Evolutionary conservation across 2,329 filamentous ascomycete species (phyloP), one percentile per base, ranked within the genome.

Genomic region (Cladosporium sp.): DNA sequence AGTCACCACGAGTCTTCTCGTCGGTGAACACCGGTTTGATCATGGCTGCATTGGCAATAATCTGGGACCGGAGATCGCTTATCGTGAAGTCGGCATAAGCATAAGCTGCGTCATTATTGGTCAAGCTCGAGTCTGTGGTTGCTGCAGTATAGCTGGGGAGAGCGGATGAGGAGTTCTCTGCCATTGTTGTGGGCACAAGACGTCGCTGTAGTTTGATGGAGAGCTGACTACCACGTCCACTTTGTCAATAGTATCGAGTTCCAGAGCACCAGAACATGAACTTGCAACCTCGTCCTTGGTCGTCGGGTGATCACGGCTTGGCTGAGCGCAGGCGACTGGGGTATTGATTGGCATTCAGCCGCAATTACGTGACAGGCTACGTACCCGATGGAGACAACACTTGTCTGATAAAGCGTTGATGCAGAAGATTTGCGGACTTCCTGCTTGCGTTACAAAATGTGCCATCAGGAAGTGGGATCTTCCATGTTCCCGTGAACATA

Each of bases 121-220:
- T 37, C 42, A 28, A 20, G 34, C 22, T 49, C 2, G 30, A 5
- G 36, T 37, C 30, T 7, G 54, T 45, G 8, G 54, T 56, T n/a
- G 54, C 54, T 6, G 54, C 54, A n/a, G 17, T n/a, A 34, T 56
- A 56, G 54, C 54, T 56, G 19, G 54, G 54, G 9, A 56, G 42
- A 39, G 36, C 49, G 12, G 30, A 34, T 34, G 30, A 34, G 30
- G 30, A 34, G 30, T 8, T 8, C 11, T 34, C 30, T 34, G 30
- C 30, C 30, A 34, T 34, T 2, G 5, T 34, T 34, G 11, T n/a
- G n/a, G n/a, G n/a, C n/a, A n/a, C n/a, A n/a, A n/a, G n/a, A n/a
- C n/a, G n/a, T n/a, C n/a, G n/a, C n/a, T n/a, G n/a, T n/a, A n/a
- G n/a, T n/a, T n/a, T n/a, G n/a, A n/a, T n/a, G n/a, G n/a, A n/a